Conservation (phyloP, 2,329 filamentous ascomycete genomes). For the Teratosphaeria destructans region DNA sequence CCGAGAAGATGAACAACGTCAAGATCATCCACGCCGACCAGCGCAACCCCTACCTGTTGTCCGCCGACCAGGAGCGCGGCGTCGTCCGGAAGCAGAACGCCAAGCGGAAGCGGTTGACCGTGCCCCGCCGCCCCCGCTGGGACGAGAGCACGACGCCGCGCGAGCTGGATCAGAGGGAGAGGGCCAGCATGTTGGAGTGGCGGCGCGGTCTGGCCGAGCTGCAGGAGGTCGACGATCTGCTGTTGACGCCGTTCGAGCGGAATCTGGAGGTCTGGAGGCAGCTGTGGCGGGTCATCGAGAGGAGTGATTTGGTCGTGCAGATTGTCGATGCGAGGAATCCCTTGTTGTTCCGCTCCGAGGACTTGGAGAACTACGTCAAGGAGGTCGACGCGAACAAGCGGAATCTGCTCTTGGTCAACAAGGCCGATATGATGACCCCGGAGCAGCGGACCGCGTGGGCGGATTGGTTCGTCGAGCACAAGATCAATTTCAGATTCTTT, state of each 20-base stretch:
- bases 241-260: slow-evolving; percentile 96
- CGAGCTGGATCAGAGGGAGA: slow-evolving; percentile 69
- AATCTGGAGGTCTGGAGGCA: slow-evolving; percentile 98
- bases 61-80: slow-evolving; percentile 69
- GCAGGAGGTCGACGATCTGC: slow-evolving; percentile 83
- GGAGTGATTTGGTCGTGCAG: slow-evolving; percentile 90
- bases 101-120: slow-evolving; percentile 70
- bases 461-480: slow-evolving; percentile 66
- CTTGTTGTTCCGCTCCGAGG: slow-evolving; percentile 84
- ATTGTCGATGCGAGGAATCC: slow-evolving; percentile 97
- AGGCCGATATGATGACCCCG: slow-evolving; percentile 96
- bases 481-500: slow-evolving; percentile 91
- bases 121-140: slow-evolving; percentile 84
- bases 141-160: slow-evolving; percentile 72
- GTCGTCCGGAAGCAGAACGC: slow-evolving; percentile 71
- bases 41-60: slow-evolving; percentile 87
- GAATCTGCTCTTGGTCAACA: slow-evolving; percentile 91
- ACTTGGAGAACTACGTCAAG: slow-evolving; percentile 89
- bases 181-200: slow-evolving; percentile 76
- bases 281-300: slow-evolving; percentile 93
- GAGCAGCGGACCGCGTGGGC: slow-evolving; percentile 78
- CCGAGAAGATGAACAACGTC: slow-evolving; percentile 97
- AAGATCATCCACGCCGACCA: slow-evolving; percentile 97
- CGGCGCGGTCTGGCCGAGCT: slow-evolving; percentile 81
- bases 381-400: slow-evolving; percentile 79